A percentile compares a stretch with the other conserved stretches of the same genome.
Evolutionary conservation across 169 alveolate genomes (phyloP).

Genomic region (Plasmodium gonderi): DNA sequence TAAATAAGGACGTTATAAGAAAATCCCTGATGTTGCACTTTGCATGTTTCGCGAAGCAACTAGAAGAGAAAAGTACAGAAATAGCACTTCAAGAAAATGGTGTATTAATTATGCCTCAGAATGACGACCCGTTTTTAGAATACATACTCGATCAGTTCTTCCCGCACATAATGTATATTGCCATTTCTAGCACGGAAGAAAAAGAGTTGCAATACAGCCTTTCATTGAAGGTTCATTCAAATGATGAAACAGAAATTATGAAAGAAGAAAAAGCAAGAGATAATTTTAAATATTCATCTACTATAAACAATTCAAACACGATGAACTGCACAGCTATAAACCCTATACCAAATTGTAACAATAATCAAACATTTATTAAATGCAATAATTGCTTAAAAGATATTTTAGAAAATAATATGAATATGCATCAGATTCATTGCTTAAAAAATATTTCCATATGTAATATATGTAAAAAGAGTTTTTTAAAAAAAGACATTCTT

Average conservation of each 20-base stretch:
- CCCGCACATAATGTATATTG: slow-evolving; percentile 56
- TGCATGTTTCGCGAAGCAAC: neutral
- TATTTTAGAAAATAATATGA: slow-evolving; percentile 20
- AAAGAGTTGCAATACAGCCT: slow-evolving; percentile 12
- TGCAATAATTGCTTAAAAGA: slow-evolving; percentile 58
- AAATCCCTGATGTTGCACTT: slow-evolving; percentile 28
- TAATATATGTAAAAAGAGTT: slow-evolving; percentile 41
- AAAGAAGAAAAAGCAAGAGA: neutral
- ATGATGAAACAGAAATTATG: neutral
- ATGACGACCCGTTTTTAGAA: slow-evolving; percentile 21
- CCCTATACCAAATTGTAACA: neutral
- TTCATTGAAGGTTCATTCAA: neutral
- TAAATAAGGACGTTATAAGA: slow-evolving; percentile 33
- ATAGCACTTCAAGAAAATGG: neutral
- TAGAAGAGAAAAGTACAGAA: neutral
- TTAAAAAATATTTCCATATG: slow-evolving; percentile 38
- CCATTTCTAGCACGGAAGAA: neutral
- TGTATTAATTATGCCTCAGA: neutral
- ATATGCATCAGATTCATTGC: slow-evolving; percentile 60
- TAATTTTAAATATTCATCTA: neutral
- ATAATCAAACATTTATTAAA: neutral
- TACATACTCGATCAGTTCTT: slow-evolving; percentile 40
- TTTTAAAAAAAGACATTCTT: slow-evolving; percentile 11
- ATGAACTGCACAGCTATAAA: neutral
- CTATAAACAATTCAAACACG: neutral